Base-by-base conservation (phyloP, 371 early-diverging fungal genomes). In the Zopfochytrium polystomum region DNA sequence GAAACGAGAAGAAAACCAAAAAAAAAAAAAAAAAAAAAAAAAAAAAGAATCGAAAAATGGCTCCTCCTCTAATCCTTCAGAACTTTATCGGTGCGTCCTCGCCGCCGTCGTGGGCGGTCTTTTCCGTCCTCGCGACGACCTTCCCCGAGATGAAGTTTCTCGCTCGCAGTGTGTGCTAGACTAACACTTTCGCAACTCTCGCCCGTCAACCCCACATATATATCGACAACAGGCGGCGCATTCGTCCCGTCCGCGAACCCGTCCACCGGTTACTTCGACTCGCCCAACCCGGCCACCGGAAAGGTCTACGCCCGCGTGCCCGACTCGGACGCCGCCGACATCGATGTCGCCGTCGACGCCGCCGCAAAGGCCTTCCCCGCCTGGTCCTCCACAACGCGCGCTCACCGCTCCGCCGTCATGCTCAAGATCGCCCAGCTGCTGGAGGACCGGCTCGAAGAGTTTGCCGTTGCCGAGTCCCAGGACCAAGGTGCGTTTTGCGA, bases 261-360 rank as follows among this genome's bases (percentile, higher is more conserved):
- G n/a, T n/a, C n/a, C n/a, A 71, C 72, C 46, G 25, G 31, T n/a
- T 88, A 80, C 76, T 66, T 89, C 60, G 78, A 74, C 58, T 75
- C 73, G 46, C 70, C 69, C 57, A 82, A 87, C 45, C 90, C 90
- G 6, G 70, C 85, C 5, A 85, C 73, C 9, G 87, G 81, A 27
- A 50, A 54, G 30, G 68, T 75, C 18, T 67, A 80, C 64, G 76
- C 73, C 11, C 64, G 62, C 22, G 70, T 89, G 11, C 87, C 90
- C 0, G 75, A 85, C 67, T 89, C 89, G n/a, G 60, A 55, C 29
- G 58, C 53, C 9, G 62, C 61, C 0, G 90, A 89, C 45, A 78
- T 90, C 23, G 78, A 88, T 49, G 65, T 60, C 22, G 90, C 90
- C 1, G 86, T 82, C n/a, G 53, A 52, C n/a, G 85, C 85, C 0